phyloP scores from a whole-genome alignment of 768 basidiomycete species.

The Naganishia friedmannii region DNA sequence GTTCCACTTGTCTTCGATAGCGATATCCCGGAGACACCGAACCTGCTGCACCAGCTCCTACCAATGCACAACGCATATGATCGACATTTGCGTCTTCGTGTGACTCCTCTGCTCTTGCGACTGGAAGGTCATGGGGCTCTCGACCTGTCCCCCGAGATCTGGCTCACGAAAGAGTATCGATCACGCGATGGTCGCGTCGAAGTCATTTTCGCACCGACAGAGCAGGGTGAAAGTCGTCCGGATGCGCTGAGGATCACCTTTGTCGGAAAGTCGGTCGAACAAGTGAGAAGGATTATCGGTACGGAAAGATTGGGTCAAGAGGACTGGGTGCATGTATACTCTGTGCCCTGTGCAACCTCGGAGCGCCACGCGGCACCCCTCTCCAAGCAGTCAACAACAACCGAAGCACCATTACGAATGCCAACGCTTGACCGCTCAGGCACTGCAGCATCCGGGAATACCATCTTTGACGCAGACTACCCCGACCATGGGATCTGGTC shows the following conservation, averaged over 20 bases:
- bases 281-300: constrained; percentile 1
- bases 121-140: constrained; percentile 16
- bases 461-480: constrained; percentile 2
- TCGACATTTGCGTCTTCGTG: constrained; percentile 15
- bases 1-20: not conserved
- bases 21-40: constrained; percentile 6
- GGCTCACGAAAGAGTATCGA: constrained; percentile 6
- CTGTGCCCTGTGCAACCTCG: not conserved
- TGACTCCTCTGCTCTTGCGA: constrained; percentile 15
- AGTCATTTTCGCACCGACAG: constrained; percentile 14
- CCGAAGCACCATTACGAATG: constrained; percentile 1
- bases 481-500: constrained; percentile 23
- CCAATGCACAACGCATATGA: constrained; percentile 17
- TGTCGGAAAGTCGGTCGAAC: not conserved
- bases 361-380: not conserved
- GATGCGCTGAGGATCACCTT: constrained; percentile 16
- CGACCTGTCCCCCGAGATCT: constrained; percentile 14
- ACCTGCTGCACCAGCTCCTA: constrained; percentile 6
- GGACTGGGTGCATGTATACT: constrained; percentile 15
- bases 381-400: not conserved
- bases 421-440: constrained; percentile 8
- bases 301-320: not conserved
- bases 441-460: not conserved
- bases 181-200: constrained; percentile 8
- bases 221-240: constrained; percentile 3